Conservation (phyloP, 371 early-diverging fungal genomes). For the Rhizopus delemar region DNA sequence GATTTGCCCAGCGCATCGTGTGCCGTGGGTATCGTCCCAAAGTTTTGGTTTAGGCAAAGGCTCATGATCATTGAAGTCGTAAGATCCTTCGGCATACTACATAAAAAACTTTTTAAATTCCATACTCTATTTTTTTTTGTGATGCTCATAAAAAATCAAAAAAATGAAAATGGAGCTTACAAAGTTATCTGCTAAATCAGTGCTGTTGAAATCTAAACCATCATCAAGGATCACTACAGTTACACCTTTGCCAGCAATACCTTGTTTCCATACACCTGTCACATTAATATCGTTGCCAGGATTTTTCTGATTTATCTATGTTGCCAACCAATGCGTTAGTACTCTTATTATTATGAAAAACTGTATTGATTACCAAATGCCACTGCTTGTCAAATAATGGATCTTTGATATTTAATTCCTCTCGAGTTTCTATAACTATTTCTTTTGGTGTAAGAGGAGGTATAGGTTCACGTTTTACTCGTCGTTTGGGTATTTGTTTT, state of each 20-base stretch:
- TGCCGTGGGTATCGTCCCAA: constrained; percentile 90
- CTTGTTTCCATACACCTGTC: constrained; percentile 88
- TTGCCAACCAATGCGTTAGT: too few species aligned
- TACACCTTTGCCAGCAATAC: constrained; percentile 84
- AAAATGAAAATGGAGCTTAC: constrained; percentile 40
- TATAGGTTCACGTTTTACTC: constrained; percentile 39
- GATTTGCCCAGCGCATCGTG: constrained; percentile 96
- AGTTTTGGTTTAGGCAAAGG: constrained; percentile 76
- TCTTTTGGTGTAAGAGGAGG: constrained; percentile 20
- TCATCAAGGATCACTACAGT: constrained; percentile 93
- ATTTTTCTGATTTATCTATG: too few species aligned
- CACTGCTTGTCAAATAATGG: constrained; percentile 84
- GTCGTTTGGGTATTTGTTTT: constrained; percentile 35
- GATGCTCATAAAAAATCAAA: not conserved
- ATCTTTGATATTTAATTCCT: constrained; percentile 58
- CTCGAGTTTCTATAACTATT: constrained; percentile 19
- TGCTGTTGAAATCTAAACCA: constrained; percentile 84
- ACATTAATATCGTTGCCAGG: constrained; percentile 89
- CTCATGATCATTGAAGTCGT: constrained; percentile 88
- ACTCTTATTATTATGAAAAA: not conserved
- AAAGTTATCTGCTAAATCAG: constrained; percentile 87
- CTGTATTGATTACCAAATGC: constrained; percentile 66
- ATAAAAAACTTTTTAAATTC: not conserved
- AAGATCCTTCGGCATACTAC: constrained; percentile 82
- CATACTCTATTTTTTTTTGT: not conserved